These are phyloP conservation scores for Phialophora verrucosa DNA, from an alignment of 2,329 filamentous ascomycete genomes.

Conservation along the genomic window DNA sequence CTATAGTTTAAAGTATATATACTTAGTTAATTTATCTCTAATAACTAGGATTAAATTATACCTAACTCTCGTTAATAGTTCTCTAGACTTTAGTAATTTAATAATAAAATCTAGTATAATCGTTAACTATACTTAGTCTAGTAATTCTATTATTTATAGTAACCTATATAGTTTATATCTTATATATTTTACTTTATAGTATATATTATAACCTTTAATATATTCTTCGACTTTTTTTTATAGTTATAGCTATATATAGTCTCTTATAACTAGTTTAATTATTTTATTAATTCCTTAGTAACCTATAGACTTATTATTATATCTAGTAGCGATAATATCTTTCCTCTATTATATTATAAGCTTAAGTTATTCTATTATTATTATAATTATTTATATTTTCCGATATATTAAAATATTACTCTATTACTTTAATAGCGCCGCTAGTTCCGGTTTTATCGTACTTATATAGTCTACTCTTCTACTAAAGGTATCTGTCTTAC, in stretches of 20 bases:
- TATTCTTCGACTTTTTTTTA: constrained; percentile 25
- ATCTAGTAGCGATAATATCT: constrained; percentile 13
- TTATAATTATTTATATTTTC: constrained; percentile 1
- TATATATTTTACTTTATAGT: constrained; percentile 16
- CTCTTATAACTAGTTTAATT: no score
- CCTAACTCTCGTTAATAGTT: not conserved
- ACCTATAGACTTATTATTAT: constrained; percentile 15
- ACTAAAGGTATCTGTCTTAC: constrained; percentile 5
- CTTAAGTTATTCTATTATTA: constrained; percentile 6
- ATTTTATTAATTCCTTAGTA: constrained; percentile 22
- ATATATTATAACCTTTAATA: constrained; percentile 23
- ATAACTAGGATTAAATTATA: constrained; percentile 5
- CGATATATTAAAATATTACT: constrained; percentile 12
- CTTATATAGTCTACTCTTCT: constrained; percentile 26
- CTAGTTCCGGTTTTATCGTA: not conserved
- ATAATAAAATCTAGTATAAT: constrained; percentile 9
- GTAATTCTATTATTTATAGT: not conserved
- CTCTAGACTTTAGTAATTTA: constrained; percentile 14
- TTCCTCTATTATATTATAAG: not conserved
- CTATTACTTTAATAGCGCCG: not conserved
- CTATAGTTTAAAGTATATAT: constrained; percentile 2
- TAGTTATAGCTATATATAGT: no score
- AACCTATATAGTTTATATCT: constrained; percentile 26
- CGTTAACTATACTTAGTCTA: not conserved
- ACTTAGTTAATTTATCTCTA: not conserved